phyloP scores from a whole-genome alignment of 257 asterid genomes.

The Scutellaria barbata region DNA sequence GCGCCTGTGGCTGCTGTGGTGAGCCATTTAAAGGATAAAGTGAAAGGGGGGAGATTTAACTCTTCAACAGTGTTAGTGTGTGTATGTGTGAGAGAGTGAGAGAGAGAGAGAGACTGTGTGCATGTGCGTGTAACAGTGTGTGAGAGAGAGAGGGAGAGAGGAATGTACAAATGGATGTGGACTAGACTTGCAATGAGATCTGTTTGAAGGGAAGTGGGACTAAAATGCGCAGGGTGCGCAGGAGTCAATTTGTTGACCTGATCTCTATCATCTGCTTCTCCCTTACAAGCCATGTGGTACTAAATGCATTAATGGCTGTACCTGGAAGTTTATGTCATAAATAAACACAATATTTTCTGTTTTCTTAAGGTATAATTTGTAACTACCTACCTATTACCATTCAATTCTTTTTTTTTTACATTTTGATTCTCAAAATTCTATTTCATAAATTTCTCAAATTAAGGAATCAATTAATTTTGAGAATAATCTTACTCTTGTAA shows the following conservation, averaged over 20 bases:
- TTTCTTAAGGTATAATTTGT: slow-evolving; percentile 9
- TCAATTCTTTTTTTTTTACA: background rate
- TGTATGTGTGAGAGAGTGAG: slow-evolving; percentile 20
- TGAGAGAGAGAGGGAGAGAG: background rate
- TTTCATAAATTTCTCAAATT: background rate
- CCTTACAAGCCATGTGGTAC: slow-evolving; percentile 42
- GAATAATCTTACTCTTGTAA: background rate
- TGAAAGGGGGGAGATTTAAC: background rate
- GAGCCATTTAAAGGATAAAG: slow-evolving; percentile 37
- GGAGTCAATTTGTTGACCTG: slow-evolving; percentile 35
- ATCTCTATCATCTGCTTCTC: background rate
- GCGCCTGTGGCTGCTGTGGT: slow-evolving; percentile 45
- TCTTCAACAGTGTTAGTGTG: slow-evolving; percentile 37
- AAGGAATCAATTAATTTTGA: background rate
- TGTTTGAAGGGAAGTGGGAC: slow-evolving; percentile 35
- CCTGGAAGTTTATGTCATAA: slow-evolving; percentile 44
- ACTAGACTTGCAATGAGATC: slow-evolving; percentile 44
- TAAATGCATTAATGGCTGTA: slow-evolving; percentile 40
- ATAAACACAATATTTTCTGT: slow-evolving; percentile 12
- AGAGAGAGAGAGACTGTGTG: slow-evolving; percentile 18
- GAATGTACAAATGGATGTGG: slow-evolving; percentile 38
- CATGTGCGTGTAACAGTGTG: background rate
- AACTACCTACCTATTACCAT: slow-evolving; percentile 22
- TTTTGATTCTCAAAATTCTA: background rate
- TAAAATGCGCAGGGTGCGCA: slow-evolving; percentile 53